phyloP scores from a whole-genome alignment of 768 basidiomycete species.

The Leucocoprinus leucothites region DNA sequence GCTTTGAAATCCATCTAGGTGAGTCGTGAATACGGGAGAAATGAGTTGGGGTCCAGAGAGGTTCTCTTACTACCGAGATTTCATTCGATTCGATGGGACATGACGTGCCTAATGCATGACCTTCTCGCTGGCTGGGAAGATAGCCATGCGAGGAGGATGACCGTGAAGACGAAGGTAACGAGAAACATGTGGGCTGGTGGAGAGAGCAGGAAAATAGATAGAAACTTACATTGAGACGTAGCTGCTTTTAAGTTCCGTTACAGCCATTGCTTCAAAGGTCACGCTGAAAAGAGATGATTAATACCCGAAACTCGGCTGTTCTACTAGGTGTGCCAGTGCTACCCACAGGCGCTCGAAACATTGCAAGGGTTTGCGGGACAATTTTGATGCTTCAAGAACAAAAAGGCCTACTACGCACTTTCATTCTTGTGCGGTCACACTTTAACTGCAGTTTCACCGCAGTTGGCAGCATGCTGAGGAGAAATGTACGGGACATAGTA shows the following conservation, averaged over 20 bases:
- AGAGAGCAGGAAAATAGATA: neutral
- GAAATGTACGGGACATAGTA: neutral
- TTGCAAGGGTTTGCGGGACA: neutral
- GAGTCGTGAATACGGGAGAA: no score
- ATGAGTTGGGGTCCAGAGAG: no score
- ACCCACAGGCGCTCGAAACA: neutral
- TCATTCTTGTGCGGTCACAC: no score
- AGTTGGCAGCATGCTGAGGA: neutral
- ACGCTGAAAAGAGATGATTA: neutral
- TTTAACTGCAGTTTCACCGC: constrained; percentile 4
- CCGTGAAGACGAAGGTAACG: neutral
- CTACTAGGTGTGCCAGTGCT: neutral
- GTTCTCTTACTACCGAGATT: no score
- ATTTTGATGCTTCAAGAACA: neutral
- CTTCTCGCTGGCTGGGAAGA: neutral
- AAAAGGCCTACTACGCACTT: no score
- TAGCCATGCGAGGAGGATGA: neutral
- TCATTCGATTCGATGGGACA: no score
- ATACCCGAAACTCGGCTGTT: neutral
- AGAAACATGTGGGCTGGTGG: neutral
- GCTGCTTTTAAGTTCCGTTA: no score
- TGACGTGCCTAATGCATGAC: no score
- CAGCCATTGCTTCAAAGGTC: neutral
- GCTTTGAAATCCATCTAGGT: no score
- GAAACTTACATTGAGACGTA: neutral